Percentiles rank a stretch among this genome's conserved stretches.
Evolutionary conservation across 306 rosid genomes (phyloP).

Genomic region (Vigna mungo): DNA sequence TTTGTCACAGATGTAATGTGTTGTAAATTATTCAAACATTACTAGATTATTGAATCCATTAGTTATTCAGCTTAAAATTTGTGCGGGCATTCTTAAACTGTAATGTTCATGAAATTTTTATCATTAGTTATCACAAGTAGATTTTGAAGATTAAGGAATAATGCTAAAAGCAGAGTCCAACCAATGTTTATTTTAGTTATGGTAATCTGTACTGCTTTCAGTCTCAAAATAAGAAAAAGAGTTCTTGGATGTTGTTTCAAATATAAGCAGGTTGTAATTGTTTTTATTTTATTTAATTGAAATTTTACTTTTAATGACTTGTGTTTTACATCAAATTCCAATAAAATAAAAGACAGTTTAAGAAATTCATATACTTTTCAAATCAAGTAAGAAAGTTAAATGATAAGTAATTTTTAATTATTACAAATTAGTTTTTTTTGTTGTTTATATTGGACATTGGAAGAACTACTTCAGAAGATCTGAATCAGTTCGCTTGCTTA

Average conservation of each 20-base stretch:
- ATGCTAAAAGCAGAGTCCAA: background rate
- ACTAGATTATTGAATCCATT: slow-evolving; percentile 24
- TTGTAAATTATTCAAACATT: slow-evolving; percentile 14
- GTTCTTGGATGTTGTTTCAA: no score
- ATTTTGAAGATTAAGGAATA: background rate
- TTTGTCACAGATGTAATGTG: slow-evolving; percentile 33
- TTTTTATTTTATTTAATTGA: no score
- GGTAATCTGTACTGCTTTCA: background rate
- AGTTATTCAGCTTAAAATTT: background rate
- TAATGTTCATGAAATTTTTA: slow-evolving; percentile 23
- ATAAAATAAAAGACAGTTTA: no score
- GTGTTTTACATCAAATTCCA: no score
- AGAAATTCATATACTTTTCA: no score
- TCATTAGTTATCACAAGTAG: background rate
- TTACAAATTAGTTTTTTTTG: no score
- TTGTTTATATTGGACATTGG: no score
- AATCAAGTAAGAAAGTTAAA: no score
- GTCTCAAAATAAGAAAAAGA: no score
- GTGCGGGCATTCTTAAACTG: background rate
- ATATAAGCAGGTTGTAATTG: no score
- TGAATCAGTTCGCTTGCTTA: background rate
- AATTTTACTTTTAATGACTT: no score
- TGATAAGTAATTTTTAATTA: no score
- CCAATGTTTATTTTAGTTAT: background rate
- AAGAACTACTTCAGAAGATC: background rate